phyloP scores from a whole-genome alignment of 2,329 filamentous ascomycete genomes.

The Penicillium sp. region DNA sequence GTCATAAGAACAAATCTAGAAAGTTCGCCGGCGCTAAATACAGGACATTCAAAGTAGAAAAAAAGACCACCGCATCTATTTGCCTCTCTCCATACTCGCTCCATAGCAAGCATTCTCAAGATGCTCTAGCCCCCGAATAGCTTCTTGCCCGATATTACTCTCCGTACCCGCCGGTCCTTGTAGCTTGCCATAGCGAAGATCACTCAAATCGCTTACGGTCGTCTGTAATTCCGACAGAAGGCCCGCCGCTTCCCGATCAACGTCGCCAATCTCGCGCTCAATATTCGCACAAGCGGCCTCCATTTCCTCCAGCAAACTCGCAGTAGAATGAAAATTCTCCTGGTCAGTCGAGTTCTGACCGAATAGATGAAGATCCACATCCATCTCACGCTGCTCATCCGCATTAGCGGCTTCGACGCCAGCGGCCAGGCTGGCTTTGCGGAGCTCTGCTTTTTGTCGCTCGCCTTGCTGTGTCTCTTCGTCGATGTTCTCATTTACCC shows the following conservation, averaged over 20 bases:
- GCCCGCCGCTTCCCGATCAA: constrained; percentile 67
- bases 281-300: constrained; percentile 68
- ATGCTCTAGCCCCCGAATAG: constrained; percentile 67
- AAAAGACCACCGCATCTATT: background rate
- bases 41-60: no score
- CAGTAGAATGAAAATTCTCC: constrained; percentile 62
- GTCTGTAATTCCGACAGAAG: constrained; percentile 66
- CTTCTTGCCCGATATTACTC: constrained; percentile 65
- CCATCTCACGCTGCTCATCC: constrained; percentile 43
- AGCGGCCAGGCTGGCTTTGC: constrained; percentile 34
- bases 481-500: constrained; percentile 61
- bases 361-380: constrained; percentile 63
- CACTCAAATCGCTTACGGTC: constrained; percentile 74
- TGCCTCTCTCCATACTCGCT: constrained; percentile 18
- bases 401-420: constrained; percentile 39
- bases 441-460: constrained; percentile 43
- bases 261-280: constrained; percentile 67
- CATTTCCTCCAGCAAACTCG: constrained; percentile 70
- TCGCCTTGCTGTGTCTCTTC: constrained; percentile 42
- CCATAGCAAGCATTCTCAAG: constrained; percentile 66
- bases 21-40: background rate
- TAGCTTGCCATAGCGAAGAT: constrained; percentile 79
- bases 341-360: constrained; percentile 49
- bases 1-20: background rate
- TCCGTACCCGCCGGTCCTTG: constrained; percentile 57